phyloP scores from a whole-genome alignment of 2,329 filamentous ascomycete genomes.

The Colletotrichum sublineola region DNA sequence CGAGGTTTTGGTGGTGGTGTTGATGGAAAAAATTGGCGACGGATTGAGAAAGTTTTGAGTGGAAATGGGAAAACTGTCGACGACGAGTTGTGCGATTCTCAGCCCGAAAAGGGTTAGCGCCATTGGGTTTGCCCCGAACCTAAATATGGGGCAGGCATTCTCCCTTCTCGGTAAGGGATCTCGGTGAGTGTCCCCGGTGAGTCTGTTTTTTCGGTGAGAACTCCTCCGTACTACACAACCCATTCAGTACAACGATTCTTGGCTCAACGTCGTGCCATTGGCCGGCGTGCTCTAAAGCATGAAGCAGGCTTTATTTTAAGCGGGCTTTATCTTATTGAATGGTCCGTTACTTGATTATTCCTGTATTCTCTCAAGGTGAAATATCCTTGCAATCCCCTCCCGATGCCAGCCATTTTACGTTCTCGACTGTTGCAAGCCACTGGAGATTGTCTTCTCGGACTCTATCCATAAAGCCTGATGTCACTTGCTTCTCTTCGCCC shows the following conservation, averaged over 20 bases:
- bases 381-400: neutral
- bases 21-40: slow-evolving; percentile 30
- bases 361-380: neutral
- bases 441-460: neutral
- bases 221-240: neutral
- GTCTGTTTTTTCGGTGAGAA: neutral
- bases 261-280: neutral
- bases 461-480: too few relatives aligned
- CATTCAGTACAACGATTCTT: neutral
- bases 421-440: neutral
- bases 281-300: neutral
- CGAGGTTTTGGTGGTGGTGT: slow-evolving; percentile 41
- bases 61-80: slow-evolving; percentile 46
- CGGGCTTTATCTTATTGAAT: too few relatives aligned
- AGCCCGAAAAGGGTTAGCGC: slow-evolving; percentile 45
- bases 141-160: slow-evolving; percentile 5
- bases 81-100: slow-evolving; percentile 51
- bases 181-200: slow-evolving; percentile 7
- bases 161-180: neutral
- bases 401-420: neutral
- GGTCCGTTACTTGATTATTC: too few relatives aligned
- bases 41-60: neutral
- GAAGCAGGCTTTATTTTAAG: too few relatives aligned
- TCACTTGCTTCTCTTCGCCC: too few relatives aligned
- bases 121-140: slow-evolving; percentile 48